A percentile compares a stretch with the other conserved stretches of the same genome.
phyloP scores from a whole-genome alignment of 2,329 filamentous ascomycete genomes.

The Beauveria pseudobassiana region DNA sequence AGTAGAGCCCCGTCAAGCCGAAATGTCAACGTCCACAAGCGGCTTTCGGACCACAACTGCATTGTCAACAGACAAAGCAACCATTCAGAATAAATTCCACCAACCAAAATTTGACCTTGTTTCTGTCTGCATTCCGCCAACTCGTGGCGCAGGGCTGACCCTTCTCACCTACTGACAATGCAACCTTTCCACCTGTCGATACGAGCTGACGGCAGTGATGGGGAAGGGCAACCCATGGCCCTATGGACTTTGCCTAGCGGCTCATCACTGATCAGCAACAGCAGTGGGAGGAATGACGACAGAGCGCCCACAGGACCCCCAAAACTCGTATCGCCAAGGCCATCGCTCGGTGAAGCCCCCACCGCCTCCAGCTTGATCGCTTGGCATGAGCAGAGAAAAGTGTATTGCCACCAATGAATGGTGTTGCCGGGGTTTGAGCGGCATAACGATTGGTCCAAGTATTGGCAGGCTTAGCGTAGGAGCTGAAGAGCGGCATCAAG shows the following conservation, averaged over 20 bases:
- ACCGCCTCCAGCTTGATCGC: not conserved
- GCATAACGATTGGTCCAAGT: not conserved
- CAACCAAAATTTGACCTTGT: not conserved
- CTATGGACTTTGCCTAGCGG: not conserved
- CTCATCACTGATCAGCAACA: not conserved
- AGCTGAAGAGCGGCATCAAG: not conserved
- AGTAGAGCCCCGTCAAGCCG: no score
- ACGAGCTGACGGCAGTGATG: constrained; percentile 1
- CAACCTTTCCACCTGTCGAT: not conserved
- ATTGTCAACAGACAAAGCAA: not conserved
- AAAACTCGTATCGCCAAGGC: constrained; percentile 4
- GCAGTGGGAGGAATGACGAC: not conserved
- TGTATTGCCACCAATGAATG: constrained; percentile 4
- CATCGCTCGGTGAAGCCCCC: not conserved
- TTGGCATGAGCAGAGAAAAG: not conserved
- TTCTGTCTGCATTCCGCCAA: not conserved
- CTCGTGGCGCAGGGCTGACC: not conserved
- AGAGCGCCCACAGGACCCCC: not conserved
- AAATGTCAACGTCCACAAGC: no score
- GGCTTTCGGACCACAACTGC: not conserved
- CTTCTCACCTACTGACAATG: no score
- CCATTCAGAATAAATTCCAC: not conserved
- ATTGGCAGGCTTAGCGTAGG: not conserved
- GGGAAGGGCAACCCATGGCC: not conserved
- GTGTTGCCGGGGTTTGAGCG: not conserved